Percentiles rank a stretch among this genome's conserved stretches.
Conservation (phyloP, 179 eudicot genomes). For the Beta macrorhiza region DNA sequence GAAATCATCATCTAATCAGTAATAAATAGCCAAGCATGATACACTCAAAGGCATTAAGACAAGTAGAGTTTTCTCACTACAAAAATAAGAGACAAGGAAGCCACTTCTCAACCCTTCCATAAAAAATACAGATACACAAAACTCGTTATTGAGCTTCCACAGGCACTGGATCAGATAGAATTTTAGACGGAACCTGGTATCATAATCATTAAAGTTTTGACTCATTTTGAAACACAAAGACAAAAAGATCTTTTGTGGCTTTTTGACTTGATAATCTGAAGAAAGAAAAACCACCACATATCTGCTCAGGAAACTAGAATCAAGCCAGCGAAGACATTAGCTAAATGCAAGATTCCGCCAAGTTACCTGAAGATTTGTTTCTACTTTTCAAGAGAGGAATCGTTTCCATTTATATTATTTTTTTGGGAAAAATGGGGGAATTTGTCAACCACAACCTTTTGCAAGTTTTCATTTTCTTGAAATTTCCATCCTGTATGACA, state of each 20-base stretch:
- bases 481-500: background rate
- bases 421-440: too few species aligned
- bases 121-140: background rate
- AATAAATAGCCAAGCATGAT: slow-evolving; percentile 10
- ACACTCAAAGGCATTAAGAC: background rate
- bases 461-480: too few species aligned
- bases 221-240: background rate
- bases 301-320: background rate
- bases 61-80: background rate
- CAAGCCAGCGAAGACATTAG: background rate
- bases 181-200: background rate
- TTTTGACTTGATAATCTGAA: background rate
- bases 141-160: background rate
- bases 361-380: too few species aligned
- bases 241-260: background rate
- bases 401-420: background rate
- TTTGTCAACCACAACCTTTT: too few species aligned
- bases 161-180: background rate
- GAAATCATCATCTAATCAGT: slow-evolving; percentile 16
- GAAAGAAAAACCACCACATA: background rate
- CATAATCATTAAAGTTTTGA: background rate
- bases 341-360: background rate
- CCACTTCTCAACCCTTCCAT: too few species aligned
- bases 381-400: background rate
- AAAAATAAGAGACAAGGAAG: background rate